phyloP scores from a whole-genome alignment of 345 rosid genomes.

The Theobroma cacao region DNA sequence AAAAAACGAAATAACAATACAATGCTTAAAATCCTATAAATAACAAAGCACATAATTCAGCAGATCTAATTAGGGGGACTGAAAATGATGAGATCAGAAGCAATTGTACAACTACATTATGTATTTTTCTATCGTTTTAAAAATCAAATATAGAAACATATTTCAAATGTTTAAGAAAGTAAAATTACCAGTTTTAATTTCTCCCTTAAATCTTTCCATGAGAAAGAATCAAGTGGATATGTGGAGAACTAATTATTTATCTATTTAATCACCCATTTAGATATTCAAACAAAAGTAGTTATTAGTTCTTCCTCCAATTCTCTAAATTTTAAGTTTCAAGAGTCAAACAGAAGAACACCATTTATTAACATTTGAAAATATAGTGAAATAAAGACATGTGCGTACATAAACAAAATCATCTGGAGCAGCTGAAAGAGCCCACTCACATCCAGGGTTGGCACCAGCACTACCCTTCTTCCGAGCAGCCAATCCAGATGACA shows the following conservation, averaged over 20 bases:
- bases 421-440: conserved; percentile 77
- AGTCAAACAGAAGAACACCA: neutral
- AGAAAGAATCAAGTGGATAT: conserved; percentile 10
- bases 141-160: neutral
- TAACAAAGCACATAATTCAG: neutral
- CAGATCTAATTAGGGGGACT: neutral
- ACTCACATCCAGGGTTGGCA: conserved; percentile 71
- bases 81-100: conserved; percentile 1
- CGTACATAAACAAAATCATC: conserved; percentile 88
- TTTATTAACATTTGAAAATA: conserved; percentile 1
- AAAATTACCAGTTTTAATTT: neutral
- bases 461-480: conserved; percentile 49
- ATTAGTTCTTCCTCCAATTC: neutral
- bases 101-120: neutral
- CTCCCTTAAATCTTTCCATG: neutral
- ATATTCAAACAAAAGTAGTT: neutral
- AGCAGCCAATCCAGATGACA: conserved; percentile 76
- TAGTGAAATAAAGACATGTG: conserved; percentile 18
- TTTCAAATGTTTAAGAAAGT: neutral
- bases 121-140: neutral
- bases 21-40: conserved; percentile 3
- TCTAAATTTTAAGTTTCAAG: conserved; percentile 1
- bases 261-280: neutral
- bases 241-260: conserved; percentile 3
- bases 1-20: neutral